Base-by-base conservation (phyloP, 495 filamentous ascomycete species). In the Penicillium daleae region DNA sequence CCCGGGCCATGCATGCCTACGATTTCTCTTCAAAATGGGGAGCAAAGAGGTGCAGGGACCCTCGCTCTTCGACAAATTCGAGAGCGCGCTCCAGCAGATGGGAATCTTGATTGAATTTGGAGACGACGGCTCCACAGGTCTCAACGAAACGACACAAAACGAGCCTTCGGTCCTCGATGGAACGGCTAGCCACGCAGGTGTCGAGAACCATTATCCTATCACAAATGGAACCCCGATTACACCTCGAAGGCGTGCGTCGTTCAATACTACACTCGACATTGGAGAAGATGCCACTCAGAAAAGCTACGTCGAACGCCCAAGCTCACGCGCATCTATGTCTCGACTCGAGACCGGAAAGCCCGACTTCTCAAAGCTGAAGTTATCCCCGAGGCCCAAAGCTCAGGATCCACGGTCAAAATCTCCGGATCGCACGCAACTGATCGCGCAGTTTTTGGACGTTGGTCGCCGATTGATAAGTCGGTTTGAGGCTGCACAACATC, bases 1-100 rank as follows among this genome's bases (percentile, higher is more conserved):
- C 62, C 84, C 91, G 65, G 89, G 93, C 68, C 86, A 85, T 66
- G 81, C 87, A 56, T 91, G 91, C 68, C 82, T 91, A 74, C 86
- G 89, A 71, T 87, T 93, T 71, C 74, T 97, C 61, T 89, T 96
- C 72, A 90, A 89, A 74, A 88, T 97, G 77, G 90, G 91, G 40
- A 87, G 85, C 65, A 76, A 83, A 67, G 72, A 71, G 22, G 67
- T 76, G 52, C 49, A 66, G 60, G 81, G 78, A 48, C 64, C 78
- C 44, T 80, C 80, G 2, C 74, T 93, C 19, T 85, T 86, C 57
- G 85, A 89, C 55, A 87, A 84, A 58, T 91, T 93, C 69, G 84
- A 89, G 74, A 80, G 77, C 40, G 65, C 88, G 50, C 80, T 95
- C 64, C 80, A 80, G 37, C 78, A 82, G 56, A 80, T 89, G 79